Percentiles rank a stretch among this genome's conserved stretches.
Evolutionary conservation across 257 asterid genomes (phyloP).

Genomic region (Fraxinus americana): DNA sequence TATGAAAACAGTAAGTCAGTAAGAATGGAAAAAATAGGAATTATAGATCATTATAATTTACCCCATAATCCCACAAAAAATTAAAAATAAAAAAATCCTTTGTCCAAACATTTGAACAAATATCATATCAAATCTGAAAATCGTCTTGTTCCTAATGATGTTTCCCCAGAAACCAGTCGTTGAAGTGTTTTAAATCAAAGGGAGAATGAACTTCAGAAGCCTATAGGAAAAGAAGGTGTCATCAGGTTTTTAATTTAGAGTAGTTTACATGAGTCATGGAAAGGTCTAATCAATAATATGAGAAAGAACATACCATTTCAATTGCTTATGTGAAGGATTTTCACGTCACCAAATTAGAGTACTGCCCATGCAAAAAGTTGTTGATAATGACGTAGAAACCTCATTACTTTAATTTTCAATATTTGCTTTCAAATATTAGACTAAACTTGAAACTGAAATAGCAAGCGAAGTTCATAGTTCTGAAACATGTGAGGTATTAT

Average conservation of each 20-base stretch:
- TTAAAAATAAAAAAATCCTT: neutral
- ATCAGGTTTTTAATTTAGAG: neutral
- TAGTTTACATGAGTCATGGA: conserved; percentile 4
- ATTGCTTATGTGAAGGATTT: conserved; percentile 5
- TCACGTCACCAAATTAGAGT: neutral
- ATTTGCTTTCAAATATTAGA: neutral
- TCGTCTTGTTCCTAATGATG: conserved; percentile 7
- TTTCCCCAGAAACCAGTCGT: neutral
- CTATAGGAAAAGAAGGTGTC: neutral
- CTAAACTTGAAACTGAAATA: conserved; percentile 7
- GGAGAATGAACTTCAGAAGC: neutral
- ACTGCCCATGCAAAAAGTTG: conserved; percentile 4
- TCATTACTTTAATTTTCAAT: conserved; percentile 2
- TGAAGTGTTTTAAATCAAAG: neutral
- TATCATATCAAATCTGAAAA: conserved; percentile 4
- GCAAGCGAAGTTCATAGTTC: neutral
- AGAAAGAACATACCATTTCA: conserved; percentile 8
- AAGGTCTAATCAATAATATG: conserved; percentile 9
- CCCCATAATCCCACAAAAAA: neutral
- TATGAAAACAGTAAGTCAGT: conserved; percentile 16
- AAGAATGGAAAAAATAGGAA: conserved; percentile 16
- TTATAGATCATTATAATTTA: neutral
- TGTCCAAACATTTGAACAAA: neutral
- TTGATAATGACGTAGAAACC: neutral
- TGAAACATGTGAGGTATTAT: neutral